Evolutionary conservation across 1,139 yeast genomes (phyloP).

Genomic region (Yamadazyma atlantica): DNA sequence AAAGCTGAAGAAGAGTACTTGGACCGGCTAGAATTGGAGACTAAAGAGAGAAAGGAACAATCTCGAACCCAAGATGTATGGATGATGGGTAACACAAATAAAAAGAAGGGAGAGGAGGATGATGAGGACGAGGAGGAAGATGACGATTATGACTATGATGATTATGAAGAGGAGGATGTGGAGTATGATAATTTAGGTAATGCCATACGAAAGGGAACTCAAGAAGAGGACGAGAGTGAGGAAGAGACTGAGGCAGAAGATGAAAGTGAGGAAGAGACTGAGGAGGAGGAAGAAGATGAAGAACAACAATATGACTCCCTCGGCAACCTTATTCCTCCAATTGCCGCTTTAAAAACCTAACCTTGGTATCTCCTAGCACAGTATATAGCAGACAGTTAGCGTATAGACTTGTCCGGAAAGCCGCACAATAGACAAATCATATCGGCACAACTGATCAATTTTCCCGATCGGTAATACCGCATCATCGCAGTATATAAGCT

Average conservation of each 20-base stretch:
- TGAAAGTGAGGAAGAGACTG: neutral
- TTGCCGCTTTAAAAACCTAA: no score
- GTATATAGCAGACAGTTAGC: neutral
- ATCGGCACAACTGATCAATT: neutral
- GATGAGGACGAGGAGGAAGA: constrained; percentile 12
- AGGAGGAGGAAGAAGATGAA: constrained; percentile 9
- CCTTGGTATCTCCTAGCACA: no score
- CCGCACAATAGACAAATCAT: neutral
- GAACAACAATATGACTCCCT: constrained; percentile 13
- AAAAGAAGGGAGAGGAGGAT: constrained; percentile 20
- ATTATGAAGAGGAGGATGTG: constrained; percentile 10
- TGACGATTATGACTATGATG: constrained; percentile 15
- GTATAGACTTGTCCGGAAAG: neutral
- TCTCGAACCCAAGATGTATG: constrained; percentile 65
- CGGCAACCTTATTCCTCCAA: constrained; percentile 12
- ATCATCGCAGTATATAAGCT: neutral
- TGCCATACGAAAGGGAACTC: constrained; percentile 3
- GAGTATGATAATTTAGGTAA: constrained; percentile 19
- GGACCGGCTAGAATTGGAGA: constrained; percentile 64
- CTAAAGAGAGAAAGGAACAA: constrained; percentile 56
- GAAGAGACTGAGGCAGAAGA: neutral
- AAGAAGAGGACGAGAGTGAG: constrained; percentile 5
- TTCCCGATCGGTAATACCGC: neutral
- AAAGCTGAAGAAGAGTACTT: constrained; percentile 79
- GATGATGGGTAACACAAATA: constrained; percentile 77